These are phyloP conservation scores for Lentinula raphanica DNA, from an alignment of 768 basidiomycete species.

Conservation along the genomic window DNA sequence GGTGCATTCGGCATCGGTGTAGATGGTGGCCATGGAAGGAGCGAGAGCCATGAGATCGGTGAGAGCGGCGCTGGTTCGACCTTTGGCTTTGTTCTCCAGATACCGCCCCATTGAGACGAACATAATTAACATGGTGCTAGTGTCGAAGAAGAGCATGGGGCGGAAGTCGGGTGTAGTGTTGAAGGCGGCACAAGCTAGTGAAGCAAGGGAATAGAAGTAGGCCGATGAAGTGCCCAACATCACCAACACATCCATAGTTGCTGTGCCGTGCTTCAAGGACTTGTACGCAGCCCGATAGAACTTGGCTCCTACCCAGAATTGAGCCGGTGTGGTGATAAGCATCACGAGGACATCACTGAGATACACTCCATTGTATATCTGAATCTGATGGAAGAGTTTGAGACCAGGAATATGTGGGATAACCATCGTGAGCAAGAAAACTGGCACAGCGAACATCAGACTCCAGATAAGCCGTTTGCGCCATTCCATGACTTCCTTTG, in stretches of 20 bases:
- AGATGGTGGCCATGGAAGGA: slow-evolving; percentile 94
- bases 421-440: slow-evolving; percentile 89
- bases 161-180: slow-evolving; percentile 62
- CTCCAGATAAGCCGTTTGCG: slow-evolving; percentile 68
- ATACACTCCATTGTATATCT: slow-evolving; percentile 63
- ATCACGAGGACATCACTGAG: slow-evolving; percentile 77
- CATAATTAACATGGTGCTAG: slow-evolving; percentile 96
- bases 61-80: slow-evolving; percentile 92
- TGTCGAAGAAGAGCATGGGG: slow-evolving; percentile 95
- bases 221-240: slow-evolving; percentile 93
- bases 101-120: slow-evolving; percentile 95
- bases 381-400: slow-evolving; percentile 42
- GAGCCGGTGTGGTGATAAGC: slow-evolving; percentile 81
- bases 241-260: slow-evolving; percentile 98
- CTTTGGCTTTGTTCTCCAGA: slow-evolving; percentile 95
- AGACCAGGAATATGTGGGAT: slow-evolving; percentile 63
- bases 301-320: slow-evolving; percentile 84
- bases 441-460: slow-evolving; percentile 80
- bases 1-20: slow-evolving; percentile 76
- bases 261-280: slow-evolving; percentile 79
- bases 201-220: slow-evolving; percentile 80
- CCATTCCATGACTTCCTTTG: slow-evolving; percentile 94
- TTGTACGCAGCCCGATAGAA: slow-evolving; percentile 92
- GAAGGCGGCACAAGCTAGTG: slow-evolving; percentile 62
- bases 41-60: slow-evolving; percentile 95